Conservation (phyloP, 2,329 filamentous ascomycete species). For the Fusarium sublunatum region DNA sequence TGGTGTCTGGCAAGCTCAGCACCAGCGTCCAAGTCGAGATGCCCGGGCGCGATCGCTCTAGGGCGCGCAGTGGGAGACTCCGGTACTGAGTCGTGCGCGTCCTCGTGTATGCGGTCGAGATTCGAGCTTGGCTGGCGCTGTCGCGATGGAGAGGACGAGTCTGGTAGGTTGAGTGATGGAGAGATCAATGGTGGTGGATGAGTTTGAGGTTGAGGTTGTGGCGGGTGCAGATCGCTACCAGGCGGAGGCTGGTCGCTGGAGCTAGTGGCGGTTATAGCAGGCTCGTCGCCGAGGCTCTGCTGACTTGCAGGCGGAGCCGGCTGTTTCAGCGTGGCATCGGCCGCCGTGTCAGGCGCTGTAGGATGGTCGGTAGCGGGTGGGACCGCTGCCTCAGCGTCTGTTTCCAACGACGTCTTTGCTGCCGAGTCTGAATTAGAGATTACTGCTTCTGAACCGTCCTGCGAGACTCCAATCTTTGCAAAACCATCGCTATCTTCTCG, state of each 20-base stretch:
- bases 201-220: conserved; percentile 37
- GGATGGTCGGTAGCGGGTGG: conserved; percentile 37
- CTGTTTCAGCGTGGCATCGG: conserved; percentile 38
- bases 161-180: conserved; percentile 32
- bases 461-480: conserved; percentile 18
- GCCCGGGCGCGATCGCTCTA: conserved; percentile 25
- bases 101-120: conserved; percentile 45
- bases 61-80: conserved; percentile 28
- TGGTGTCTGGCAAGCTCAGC: conserved; percentile 40
- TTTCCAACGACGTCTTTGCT: conserved; percentile 28
- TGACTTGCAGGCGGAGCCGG: conserved; percentile 35
- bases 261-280: conserved; percentile 40
- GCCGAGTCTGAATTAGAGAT: conserved; percentile 21
- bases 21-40: conserved; percentile 35
- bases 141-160: conserved; percentile 37
- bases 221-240: conserved; percentile 40
- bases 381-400: conserved; percentile 30
- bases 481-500: conserved; percentile 25
- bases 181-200: conserved; percentile 36
- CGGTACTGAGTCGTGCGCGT: conserved; percentile 26
- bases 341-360: conserved; percentile 25
- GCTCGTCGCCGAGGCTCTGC: conserved; percentile 38
- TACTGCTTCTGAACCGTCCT: conserved; percentile 25
- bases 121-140: conserved; percentile 40
- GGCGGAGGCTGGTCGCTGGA: conserved; percentile 41